phyloP scores from a whole-genome alignment of 257 asterid species.

The Solanum sejunctum region DNA sequence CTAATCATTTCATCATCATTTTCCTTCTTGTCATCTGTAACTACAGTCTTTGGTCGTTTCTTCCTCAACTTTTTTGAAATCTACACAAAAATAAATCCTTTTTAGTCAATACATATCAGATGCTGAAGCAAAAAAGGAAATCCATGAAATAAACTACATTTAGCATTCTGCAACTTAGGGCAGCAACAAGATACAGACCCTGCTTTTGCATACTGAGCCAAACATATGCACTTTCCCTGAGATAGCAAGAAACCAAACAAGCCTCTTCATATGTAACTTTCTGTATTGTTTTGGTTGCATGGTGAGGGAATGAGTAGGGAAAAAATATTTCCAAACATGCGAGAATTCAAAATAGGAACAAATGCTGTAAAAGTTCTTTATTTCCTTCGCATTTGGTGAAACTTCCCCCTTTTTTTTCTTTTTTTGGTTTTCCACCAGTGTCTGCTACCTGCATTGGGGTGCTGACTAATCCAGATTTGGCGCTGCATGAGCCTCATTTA shows the following conservation, averaged over 20 bases:
- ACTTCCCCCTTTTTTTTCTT: not conserved
- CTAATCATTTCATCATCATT: slow-evolving; percentile 23
- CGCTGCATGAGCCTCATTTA: not conserved
- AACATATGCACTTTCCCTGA: not conserved
- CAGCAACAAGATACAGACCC: not conserved
- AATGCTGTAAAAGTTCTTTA: not conserved
- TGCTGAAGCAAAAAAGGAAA: not conserved
- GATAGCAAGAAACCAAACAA: not conserved
- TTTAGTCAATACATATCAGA: not conserved
- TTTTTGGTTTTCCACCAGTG: not conserved
- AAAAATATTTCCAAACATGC: not conserved
- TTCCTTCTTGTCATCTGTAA: slow-evolving; percentile 21
- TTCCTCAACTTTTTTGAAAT: slow-evolving; percentile 73
- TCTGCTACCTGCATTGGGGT: not conserved
- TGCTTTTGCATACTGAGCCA: not conserved
- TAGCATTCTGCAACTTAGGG: not conserved
- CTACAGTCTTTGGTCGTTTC: slow-evolving; percentile 35
- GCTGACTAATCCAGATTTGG: not conserved
- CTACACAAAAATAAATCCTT: slow-evolving; percentile 27
- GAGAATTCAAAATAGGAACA: not conserved
- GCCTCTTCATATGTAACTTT: not conserved
- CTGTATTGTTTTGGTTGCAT: not conserved
- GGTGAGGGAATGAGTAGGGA: not conserved
- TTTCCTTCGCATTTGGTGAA: not conserved
- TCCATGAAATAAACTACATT: not conserved